A percentile compares a stretch with the other conserved stretches of the same genome.
phyloP scores from a whole-genome alignment of 148 eudicot genomes.

The Amaranthus palmeri region DNA sequence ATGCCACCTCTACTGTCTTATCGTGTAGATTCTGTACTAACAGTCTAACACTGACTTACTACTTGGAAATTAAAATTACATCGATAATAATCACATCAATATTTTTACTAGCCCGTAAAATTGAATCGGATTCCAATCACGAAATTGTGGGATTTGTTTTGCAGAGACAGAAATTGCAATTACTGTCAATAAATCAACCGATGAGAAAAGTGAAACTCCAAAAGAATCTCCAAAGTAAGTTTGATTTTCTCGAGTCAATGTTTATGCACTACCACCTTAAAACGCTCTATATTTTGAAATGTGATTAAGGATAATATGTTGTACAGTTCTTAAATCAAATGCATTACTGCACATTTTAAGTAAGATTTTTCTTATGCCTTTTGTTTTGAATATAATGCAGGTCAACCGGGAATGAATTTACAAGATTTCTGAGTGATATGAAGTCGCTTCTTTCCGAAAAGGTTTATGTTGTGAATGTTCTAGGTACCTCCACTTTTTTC shows the following conservation, averaged over 20 bases:
- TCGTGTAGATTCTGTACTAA: no score
- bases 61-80: no score
- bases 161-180: conserved; percentile 30
- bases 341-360: background rate
- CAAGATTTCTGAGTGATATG: conserved; percentile 57
- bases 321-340: background rate
- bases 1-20: no score
- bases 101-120: no score
- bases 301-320: background rate
- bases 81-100: no score
- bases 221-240: conserved; percentile 44
- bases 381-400: conserved; percentile 27
- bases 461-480: conserved; percentile 72
- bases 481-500: conserved; percentile 50
- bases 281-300: background rate
- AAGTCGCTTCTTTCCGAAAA: conserved; percentile 60
- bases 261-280: background rate
- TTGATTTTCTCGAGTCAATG: background rate
- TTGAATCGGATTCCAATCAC: background rate
- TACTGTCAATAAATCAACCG: conserved; percentile 27
- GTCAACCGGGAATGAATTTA: conserved; percentile 28
- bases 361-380: conserved; percentile 2
- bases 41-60: no score
- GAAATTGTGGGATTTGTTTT: conserved; percentile 1
- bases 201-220: conserved; percentile 32